Percentiles rank a stretch among this genome's conserved stretches.
Conservation (phyloP, 257 asterid species). For the Gentiana macrophylla region DNA sequence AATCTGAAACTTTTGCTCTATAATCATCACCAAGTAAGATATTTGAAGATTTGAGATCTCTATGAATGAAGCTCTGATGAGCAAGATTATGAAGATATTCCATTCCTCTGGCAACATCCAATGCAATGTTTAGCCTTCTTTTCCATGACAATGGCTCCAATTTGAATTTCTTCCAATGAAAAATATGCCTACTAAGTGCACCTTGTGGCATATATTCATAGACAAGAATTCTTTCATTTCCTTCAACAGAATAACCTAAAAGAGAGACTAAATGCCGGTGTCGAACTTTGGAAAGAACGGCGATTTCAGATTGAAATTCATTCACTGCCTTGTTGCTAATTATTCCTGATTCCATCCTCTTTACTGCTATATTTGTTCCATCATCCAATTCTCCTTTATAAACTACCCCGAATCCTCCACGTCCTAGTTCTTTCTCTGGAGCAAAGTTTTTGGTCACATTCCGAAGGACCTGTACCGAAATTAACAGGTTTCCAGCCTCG, state of each 20-base stretch:
- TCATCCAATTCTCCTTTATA: slow-evolving; percentile 78
- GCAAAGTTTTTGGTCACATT: slow-evolving; percentile 73
- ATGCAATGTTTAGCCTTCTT: slow-evolving; percentile 69
- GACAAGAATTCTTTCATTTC: slow-evolving; percentile 67
- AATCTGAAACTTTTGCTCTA: slow-evolving; percentile 77
- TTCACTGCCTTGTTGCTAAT: slow-evolving; percentile 58
- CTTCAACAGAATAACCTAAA: slow-evolving; percentile 60
- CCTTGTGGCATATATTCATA: slow-evolving; percentile 92
- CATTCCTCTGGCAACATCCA: slow-evolving; percentile 87
- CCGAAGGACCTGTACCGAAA: slow-evolving; percentile 74
- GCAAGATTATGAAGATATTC: slow-evolving; percentile 76
- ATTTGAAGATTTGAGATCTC: slow-evolving; percentile 83
- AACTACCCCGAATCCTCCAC: slow-evolving; percentile 91
- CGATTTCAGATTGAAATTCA: slow-evolving; percentile 75
- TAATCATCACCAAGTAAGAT: slow-evolving; percentile 75
- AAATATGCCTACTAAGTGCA: slow-evolving; percentile 78
- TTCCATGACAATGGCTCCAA: slow-evolving; percentile 92
- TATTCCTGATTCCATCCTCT: slow-evolving; percentile 81
- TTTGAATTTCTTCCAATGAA: slow-evolving; percentile 55
- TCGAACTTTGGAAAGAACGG: slow-evolving; percentile 80
- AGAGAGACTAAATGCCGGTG: slow-evolving; percentile 89
- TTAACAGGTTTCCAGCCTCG: slow-evolving; percentile 66
- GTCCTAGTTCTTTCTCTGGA: slow-evolving; percentile 77
- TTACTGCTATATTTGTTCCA: slow-evolving; percentile 81
- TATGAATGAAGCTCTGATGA: slow-evolving; percentile 73